phyloP scores from a whole-genome alignment of 2,329 filamentous ascomycete genomes.

The Cladosporium sp. region DNA sequence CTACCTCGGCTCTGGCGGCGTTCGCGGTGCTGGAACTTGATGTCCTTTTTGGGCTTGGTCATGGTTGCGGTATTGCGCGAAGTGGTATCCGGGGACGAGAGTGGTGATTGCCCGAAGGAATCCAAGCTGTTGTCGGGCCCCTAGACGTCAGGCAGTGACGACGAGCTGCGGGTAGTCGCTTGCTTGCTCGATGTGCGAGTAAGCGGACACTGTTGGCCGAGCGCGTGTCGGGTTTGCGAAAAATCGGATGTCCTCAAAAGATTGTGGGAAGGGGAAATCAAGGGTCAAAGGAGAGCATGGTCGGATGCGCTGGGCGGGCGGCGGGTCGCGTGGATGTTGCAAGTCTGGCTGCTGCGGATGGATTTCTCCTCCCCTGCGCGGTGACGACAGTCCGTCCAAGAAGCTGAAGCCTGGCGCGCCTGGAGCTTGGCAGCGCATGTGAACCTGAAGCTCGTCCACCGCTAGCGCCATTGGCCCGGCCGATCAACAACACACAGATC shows the following conservation, averaged over 20 bases:
- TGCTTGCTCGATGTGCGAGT: not conserved
- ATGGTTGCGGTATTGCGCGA: conserved; percentile 27
- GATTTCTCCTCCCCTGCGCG: not conserved
- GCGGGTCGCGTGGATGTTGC: not conserved
- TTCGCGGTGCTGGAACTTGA: conserved; percentile 54
- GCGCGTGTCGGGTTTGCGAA: conserved; percentile 6
- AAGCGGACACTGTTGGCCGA: conserved; percentile 3
- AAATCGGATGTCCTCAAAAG: not conserved
- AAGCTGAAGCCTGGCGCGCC: no score
- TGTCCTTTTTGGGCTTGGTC: conserved; percentile 51
- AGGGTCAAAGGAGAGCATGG: not conserved
- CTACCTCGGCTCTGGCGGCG: conserved; percentile 57
- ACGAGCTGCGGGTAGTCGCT: not conserved
- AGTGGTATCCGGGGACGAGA: not conserved
- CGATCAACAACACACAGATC: no score
- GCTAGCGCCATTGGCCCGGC: no score
- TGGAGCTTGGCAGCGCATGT: no score
- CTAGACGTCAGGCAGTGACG: no score
- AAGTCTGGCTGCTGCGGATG: not conserved
- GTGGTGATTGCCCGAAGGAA: not conserved
- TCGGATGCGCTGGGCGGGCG: not conserved
- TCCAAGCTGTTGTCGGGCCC: not conserved
- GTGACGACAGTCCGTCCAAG: not conserved
- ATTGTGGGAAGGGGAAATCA: not conserved
- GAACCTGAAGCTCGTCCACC: no score